Base-by-base conservation (phyloP, 1,284 basidiomycete genomes). In the Xerocomus minutiporus region DNA sequence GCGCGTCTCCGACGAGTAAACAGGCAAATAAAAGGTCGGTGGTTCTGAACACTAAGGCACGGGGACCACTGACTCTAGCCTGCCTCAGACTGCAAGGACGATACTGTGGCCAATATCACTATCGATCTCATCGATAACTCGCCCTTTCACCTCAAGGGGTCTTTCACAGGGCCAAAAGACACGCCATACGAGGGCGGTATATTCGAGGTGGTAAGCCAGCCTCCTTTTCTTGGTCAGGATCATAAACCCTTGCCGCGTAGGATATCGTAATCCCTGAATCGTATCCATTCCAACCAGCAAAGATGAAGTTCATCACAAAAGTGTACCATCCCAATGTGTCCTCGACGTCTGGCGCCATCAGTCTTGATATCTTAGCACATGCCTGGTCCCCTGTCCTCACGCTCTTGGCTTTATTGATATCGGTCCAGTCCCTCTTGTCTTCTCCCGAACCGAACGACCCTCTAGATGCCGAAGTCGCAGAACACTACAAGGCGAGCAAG, bases 241-340 rank as follows among this genome's bases (percentile, higher is more conserved):
- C 38, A 39, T 32, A 39, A 43, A 51, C 43, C 34, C 45, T 46
- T 45, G 35, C 28, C 50, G 44, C 38, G 53, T 59, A 94, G 93
- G 94, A 97, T 70, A 97, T 97, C 62, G 78, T 87, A n/a, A 93
- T 97, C 59, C 94, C 95, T 1, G 91, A 95, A 48, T 82, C 87
- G 46, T 98, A 98, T 69, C 96, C 96, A 4, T 98, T 98, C 71
- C 2, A 95, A 71, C 94, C 96, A 1, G 88, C 97, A 57, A 97
- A 98, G 78, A 98, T 99, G 94, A 94, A 94, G 70, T 97, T 97
- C 71, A 84, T 92, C 62, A 96, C 91, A 55, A 93, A 95, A 71
- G 91, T 98, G 42, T 99, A 98, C 69, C 96, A 98, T 73, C 96
- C 97, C 1, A 99, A 98, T 69, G 80, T 99, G 50, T 97, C 93